Evolutionary conservation across 495 filamentous ascomycete species (phyloP).

Genomic region (Oleoguttula mirabilis): DNA sequence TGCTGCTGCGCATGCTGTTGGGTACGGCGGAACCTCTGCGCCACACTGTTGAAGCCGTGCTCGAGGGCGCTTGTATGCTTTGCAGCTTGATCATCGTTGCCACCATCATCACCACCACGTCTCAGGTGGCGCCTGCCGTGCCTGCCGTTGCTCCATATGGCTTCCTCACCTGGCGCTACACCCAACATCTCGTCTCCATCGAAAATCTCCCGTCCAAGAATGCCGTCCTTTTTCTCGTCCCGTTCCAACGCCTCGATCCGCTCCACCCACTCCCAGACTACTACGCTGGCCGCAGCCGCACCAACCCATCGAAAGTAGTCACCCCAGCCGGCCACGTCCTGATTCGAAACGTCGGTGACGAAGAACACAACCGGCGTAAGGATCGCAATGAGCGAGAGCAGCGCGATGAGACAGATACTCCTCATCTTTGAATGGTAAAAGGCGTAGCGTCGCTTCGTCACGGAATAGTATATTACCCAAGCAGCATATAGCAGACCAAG

Average conservation of each 20-base stretch:
- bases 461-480: slow-evolving; percentile 89
- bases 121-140: not conserved
- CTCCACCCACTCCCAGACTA: slow-evolving; percentile 99
- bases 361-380: slow-evolving; percentile 93
- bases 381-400: slow-evolving; percentile 65
- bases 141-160: slow-evolving; percentile 33
- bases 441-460: slow-evolving; percentile 84
- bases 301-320: slow-evolving; percentile 97
- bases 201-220: slow-evolving; percentile 86
- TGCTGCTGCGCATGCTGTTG: slow-evolving; percentile 2
- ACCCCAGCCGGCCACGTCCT: slow-evolving; percentile 84
- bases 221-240: slow-evolving; percentile 91
- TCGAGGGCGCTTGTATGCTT: slow-evolving; percentile 14
- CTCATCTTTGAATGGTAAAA: slow-evolving; percentile 90
- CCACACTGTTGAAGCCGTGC: slow-evolving; percentile 14
- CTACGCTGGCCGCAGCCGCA: slow-evolving; percentile 86
- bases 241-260: slow-evolving; percentile 93
- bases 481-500: slow-evolving; percentile 83
- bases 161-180: slow-evolving; percentile 49
- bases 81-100: slow-evolving; percentile 2
- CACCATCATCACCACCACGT: not conserved
- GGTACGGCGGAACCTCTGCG: slow-evolving; percentile 5
- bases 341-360: slow-evolving; percentile 79
- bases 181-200: slow-evolving; percentile 96
- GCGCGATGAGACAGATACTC: slow-evolving; percentile 77